Evolutionary conservation across 768 basidiomycete genomes (phyloP), one percentile per base, ranked within the genome.

Genomic region (Leccinellum rugosiceps): DNA sequence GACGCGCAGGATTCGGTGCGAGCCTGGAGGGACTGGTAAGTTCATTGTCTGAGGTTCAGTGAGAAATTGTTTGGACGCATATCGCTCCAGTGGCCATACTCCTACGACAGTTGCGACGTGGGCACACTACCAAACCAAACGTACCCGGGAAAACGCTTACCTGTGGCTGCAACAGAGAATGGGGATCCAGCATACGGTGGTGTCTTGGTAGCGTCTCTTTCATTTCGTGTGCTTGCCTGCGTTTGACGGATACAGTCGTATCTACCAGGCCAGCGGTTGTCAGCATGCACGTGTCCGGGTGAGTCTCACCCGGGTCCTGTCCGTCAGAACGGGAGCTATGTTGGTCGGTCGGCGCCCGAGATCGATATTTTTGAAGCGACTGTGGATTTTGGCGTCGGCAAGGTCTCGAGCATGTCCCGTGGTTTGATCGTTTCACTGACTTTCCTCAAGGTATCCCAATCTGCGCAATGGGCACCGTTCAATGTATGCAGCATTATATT

Each of bases 91-190:
- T 87, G 85, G 84, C 77, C 78, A 41, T 77, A 79, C 59, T 74
- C 75, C 25, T 86, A 86, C 57, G 74, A 81, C 59, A 74, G 79
- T 0, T 92, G 90, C 67, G 90, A 94, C 58, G 77, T 90, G 3
- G 92, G 91, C 2, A 92, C 90, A 2, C 77, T 91, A 44, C 78
- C 80, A 3, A 93, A 92, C 64, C 91, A 92, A 66, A 86, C 88
- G 11, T 65, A 75, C 53, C 76, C 78, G 8, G 80, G 76, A 6
- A 55, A 66, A 55, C 75, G 69, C 15, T 59, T 63, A 13, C 87
- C 87, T 11, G 57, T 75, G 3, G 77, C 78, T 17, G 79, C 82
- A 52, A 44, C 64, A 3, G 68, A 70, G 31, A 69, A 71, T 19
- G 78, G 78, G 23, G 78, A 80, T 58, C 74, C 74, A 0, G 65